phyloP scores from a whole-genome alignment of 805 yeast species.

The Spathaspora sp. region DNA sequence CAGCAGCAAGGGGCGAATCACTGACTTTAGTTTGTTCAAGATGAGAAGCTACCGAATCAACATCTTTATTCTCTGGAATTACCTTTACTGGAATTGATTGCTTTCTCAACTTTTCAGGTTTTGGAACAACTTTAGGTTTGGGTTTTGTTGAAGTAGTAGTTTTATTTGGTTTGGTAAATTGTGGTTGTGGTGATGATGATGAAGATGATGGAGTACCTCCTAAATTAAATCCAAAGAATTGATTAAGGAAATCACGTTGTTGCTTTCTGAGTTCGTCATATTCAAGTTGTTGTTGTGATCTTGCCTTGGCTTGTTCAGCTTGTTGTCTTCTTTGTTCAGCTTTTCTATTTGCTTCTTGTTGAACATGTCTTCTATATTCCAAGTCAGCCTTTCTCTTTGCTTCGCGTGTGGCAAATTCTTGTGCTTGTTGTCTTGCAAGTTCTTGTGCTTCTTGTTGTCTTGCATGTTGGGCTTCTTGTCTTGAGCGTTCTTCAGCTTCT shows the following conservation, averaged over 20 bases:
- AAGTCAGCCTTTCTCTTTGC: slow-evolving; percentile 2
- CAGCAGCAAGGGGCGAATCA: slow-evolving; percentile 3
- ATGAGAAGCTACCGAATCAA: not conserved
- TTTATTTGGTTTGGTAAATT: not conserved
- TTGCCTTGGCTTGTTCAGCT: not conserved
- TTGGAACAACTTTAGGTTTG: slow-evolving; percentile 6
- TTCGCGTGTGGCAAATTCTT: slow-evolving; percentile 1
- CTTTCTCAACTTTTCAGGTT: slow-evolving; percentile 4
- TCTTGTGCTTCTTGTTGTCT: slow-evolving; percentile 4
- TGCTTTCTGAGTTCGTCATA: slow-evolving; percentile 10
- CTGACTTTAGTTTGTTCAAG: slow-evolving; percentile 1
- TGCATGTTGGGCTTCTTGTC: slow-evolving; percentile 6
- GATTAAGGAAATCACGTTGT: slow-evolving; percentile 24
- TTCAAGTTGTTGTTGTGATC: slow-evolving; percentile 5
- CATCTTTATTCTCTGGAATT: not conserved
- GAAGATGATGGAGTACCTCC: not conserved
- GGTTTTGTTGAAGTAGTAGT: not conserved
- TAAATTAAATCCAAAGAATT: slow-evolving; percentile 14
- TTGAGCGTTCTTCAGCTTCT: slow-evolving; percentile 6
- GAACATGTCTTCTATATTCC: slow-evolving; percentile 2
- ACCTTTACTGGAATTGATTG: not conserved
- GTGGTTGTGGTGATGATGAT: not conserved
- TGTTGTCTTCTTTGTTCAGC: slow-evolving; percentile 3
- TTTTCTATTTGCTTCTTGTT: slow-evolving; percentile 3
- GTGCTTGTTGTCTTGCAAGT: slow-evolving; percentile 8